Evolutionary conservation across 257 asterid species (phyloP).

Genomic region (Nicotiana sylvestris): DNA sequence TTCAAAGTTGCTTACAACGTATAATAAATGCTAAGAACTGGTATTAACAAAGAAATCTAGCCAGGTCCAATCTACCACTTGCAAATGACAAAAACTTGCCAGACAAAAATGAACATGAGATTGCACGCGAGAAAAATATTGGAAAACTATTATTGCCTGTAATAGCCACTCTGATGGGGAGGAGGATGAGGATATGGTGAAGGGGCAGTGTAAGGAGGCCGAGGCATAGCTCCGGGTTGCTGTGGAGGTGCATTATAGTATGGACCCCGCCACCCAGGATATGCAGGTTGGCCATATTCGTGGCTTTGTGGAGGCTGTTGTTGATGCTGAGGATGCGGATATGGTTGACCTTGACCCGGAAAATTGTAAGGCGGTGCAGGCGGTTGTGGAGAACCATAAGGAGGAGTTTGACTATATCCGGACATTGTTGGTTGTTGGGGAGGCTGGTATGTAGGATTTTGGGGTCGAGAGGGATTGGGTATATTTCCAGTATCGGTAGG

Average conservation of each 20-base stretch:
- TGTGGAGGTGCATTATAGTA: conserved; percentile 74
- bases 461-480: conserved; percentile 32
- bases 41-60: not conserved
- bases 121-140: not conserved
- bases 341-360: conserved; percentile 45
- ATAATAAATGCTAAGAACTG: not conserved
- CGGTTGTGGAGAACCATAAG: conserved; percentile 56
- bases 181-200: conserved; percentile 75
- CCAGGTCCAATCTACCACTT: not conserved
- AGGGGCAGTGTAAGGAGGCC: conserved; percentile 71
- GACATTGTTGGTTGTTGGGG: conserved; percentile 52
- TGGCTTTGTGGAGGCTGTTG: conserved; percentile 47
- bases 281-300: conserved; percentile 84
- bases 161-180: conserved; percentile 69
- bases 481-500: not conserved
- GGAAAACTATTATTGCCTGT: conserved; percentile 46
- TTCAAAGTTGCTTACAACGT: not conserved
- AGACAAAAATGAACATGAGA: not conserved
- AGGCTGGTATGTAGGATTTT: conserved; percentile 55
- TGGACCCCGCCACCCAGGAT: conserved; percentile 96
- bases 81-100: not conserved
- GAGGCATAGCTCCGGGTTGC: conserved; percentile 77
- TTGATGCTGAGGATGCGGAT: conserved; percentile 58
- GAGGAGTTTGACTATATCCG: conserved; percentile 44
- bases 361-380: conserved; percentile 60